Conservation (phyloP, 495 filamentous ascomycete genomes). For the Penicillium maclennaniae region DNA sequence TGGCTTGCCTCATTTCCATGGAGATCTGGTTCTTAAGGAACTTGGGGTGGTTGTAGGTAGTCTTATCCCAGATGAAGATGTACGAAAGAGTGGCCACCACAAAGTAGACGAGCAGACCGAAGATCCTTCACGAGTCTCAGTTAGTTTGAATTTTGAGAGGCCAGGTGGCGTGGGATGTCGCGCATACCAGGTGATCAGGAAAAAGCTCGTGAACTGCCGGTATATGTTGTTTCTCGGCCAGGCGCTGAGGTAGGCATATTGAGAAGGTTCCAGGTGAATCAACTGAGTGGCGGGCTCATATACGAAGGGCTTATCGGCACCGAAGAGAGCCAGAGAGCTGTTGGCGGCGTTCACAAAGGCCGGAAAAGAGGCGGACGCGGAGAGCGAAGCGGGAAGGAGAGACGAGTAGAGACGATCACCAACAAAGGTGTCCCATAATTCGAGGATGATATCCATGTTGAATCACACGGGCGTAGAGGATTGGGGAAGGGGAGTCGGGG, state of each 20-base stretch:
- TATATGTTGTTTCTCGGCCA: constrained; percentile 77
- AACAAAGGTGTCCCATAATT: constrained; percentile 77
- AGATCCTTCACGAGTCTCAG: constrained; percentile 56
- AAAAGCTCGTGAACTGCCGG: constrained; percentile 73
- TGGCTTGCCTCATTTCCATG: constrained; percentile 80
- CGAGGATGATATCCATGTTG: constrained; percentile 86
- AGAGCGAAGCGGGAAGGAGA: constrained; percentile 58
- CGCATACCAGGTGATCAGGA: constrained; percentile 78
- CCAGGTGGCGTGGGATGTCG: not conserved
- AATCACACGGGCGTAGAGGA: not conserved
- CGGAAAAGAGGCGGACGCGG: constrained; percentile 42
- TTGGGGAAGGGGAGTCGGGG: not conserved
- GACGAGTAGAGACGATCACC: constrained; percentile 78
- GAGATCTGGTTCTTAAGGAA: constrained; percentile 91
- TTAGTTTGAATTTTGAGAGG: not conserved
- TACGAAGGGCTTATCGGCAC: constrained; percentile 47
- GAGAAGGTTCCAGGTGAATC: constrained; percentile 63
- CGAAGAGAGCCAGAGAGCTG: constrained; percentile 40
- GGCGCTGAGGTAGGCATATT: constrained; percentile 77
- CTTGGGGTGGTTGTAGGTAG: constrained; percentile 84
- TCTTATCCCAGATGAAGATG: constrained; percentile 90
- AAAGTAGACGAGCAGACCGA: constrained; percentile 81
- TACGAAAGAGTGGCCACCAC: constrained; percentile 80
- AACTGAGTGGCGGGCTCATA: constrained; percentile 72
- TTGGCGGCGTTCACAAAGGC: constrained; percentile 39